phyloP scores from a whole-genome alignment of 2,329 filamentous ascomycete species.

The Blastomyces gilchristii region DNA sequence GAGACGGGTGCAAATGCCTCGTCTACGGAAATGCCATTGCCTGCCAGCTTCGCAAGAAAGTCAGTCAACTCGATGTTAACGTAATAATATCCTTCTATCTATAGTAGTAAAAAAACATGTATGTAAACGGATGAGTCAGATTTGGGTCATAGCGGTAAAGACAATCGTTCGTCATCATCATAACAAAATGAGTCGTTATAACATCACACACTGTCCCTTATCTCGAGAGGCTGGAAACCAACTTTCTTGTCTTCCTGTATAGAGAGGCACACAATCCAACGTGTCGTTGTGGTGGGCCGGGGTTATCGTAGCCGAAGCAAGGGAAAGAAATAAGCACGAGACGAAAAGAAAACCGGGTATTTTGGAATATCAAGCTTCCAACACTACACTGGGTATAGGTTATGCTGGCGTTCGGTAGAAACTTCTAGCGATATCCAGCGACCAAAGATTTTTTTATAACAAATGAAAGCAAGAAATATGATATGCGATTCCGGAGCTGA shows the following conservation, averaged over 20 bases:
- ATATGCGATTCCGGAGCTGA: not conserved
- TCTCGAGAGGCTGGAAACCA: not conserved
- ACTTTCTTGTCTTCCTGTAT: not conserved
- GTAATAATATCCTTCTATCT: not conserved
- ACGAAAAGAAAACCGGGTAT: not conserved
- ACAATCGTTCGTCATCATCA: constrained; percentile 4
- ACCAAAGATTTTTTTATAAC: not conserved
- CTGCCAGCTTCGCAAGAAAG: not conserved
- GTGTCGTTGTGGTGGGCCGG: not conserved
- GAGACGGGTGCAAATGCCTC: not conserved
- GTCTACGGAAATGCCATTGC: not conserved
- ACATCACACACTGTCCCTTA: not conserved
- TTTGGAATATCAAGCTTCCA: not conserved
- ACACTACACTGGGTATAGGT: not conserved
- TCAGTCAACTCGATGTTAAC: not conserved
- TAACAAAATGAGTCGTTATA: constrained; percentile 1
- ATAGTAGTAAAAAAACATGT: not conserved
- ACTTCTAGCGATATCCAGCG: not conserved
- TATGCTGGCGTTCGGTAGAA: not conserved
- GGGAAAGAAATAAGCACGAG: not conserved
- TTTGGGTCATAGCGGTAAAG: not conserved
- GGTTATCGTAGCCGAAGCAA: not conserved
- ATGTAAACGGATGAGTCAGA: not conserved
- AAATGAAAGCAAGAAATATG: not conserved
- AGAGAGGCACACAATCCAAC: not conserved